These are phyloP conservation scores for Suillus clintonianus DNA, from an alignment of 768 basidiomycete species.

Conservation along the genomic window DNA sequence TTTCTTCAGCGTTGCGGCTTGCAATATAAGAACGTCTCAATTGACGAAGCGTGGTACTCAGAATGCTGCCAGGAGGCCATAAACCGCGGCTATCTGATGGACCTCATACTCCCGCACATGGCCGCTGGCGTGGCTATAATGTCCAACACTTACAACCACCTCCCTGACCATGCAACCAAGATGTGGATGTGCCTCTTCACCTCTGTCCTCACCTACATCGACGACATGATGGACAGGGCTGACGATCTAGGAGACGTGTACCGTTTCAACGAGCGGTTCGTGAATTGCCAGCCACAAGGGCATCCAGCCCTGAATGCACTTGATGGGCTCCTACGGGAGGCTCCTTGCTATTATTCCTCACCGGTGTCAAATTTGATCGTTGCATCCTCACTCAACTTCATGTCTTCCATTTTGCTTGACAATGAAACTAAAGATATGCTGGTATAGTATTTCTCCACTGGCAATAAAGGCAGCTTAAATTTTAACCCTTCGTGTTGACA, in stretches of 20 bases:
- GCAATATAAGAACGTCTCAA: not conserved
- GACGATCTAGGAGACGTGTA: constrained; percentile 23
- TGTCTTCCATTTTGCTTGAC: constrained; percentile 37
- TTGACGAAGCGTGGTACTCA: not conserved
- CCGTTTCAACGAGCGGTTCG: constrained; percentile 37
- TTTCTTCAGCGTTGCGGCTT: not conserved
- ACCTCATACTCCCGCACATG: not conserved
- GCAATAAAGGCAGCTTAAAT: not conserved
- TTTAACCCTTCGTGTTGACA: not conserved
- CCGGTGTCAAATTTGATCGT: constrained; percentile 38
- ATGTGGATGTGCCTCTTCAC: constrained; percentile 41
- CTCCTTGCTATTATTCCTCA: constrained; percentile 27
- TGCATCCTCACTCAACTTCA: constrained; percentile 35
- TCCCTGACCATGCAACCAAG: constrained; percentile 23
- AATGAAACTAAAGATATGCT: constrained; percentile 29
- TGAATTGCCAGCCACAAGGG: constrained; percentile 26
- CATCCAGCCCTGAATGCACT: constrained; percentile 35
- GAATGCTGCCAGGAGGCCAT: not conserved
- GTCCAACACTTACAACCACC: constrained; percentile 22
- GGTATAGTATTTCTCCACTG: constrained; percentile 11
- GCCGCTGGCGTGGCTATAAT: not conserved
- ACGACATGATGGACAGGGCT: constrained; percentile 36
- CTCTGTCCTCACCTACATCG: constrained; percentile 36
- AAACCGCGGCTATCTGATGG: not conserved
- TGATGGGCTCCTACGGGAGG: constrained; percentile 32